Evolutionary conservation across 2,329 filamentous ascomycete genomes (phyloP).

Genomic region (Sarocladium brachiariae): DNA sequence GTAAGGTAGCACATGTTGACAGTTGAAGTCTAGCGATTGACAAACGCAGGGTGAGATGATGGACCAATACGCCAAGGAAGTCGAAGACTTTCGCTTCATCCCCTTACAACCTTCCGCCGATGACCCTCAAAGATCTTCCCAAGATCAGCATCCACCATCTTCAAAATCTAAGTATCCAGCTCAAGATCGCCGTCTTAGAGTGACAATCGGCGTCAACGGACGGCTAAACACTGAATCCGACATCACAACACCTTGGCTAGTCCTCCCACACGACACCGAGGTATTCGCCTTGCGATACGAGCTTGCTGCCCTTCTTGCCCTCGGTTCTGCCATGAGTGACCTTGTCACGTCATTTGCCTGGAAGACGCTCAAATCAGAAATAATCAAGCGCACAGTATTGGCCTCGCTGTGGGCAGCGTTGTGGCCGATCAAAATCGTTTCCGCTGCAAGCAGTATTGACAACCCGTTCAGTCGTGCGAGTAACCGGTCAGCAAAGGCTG

Average conservation of each 20-base stretch:
- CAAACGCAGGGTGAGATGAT: conserved; percentile 64
- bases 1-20: conserved; percentile 20
- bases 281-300: conserved; percentile 83
- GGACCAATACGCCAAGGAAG: conserved; percentile 79
- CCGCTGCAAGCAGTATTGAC: conserved; percentile 62
- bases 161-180: conserved; percentile 21
- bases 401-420: conserved; percentile 61
- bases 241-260: conserved; percentile 72
- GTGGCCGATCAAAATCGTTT: conserved; percentile 62
- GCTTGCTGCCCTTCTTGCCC: conserved; percentile 65
- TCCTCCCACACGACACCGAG: conserved; percentile 64
- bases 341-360: conserved; percentile 72
- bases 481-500: conserved; percentile 72
- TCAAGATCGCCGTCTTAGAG: conserved; percentile 52
- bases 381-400: conserved; percentile 66
- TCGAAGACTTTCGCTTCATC: conserved; percentile 75
- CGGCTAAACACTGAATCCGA: conserved; percentile 75
- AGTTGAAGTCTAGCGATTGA: background rate
- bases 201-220: conserved; percentile 81
- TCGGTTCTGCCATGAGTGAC: conserved; percentile 65
- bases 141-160: conserved; percentile 33
- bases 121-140: background rate
- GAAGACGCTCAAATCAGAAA: conserved; percentile 64
- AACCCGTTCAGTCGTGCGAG: conserved; percentile 77
- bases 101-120: conserved; percentile 41